Percentiles rank a stretch among this genome's conserved stretches.
Evolutionary conservation across 2,329 filamentous ascomycete genomes (phyloP).

Genomic region (Exophiala spinifera): DNA sequence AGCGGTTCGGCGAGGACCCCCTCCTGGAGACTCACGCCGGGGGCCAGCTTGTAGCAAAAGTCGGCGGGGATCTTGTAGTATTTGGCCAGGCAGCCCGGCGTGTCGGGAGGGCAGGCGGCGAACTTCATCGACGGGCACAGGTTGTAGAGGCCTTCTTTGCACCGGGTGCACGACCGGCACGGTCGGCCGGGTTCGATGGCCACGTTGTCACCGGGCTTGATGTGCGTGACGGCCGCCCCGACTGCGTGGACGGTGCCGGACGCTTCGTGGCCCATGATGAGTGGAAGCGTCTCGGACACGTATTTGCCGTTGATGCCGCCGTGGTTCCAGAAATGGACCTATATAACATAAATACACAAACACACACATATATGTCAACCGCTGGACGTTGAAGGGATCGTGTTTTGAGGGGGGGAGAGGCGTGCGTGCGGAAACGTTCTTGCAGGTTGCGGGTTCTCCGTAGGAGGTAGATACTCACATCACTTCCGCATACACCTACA

Average conservation of each 20-base stretch:
- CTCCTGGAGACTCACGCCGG: slow-evolving; percentile 39
- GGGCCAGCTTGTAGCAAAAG: slow-evolving; percentile 41
- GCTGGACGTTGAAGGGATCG: too few relatives aligned
- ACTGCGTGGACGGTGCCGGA: slow-evolving; percentile 32
- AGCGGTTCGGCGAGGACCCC: slow-evolving; percentile 50
- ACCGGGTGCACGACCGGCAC: slow-evolving; percentile 36
- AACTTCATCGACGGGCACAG: slow-evolving; percentile 42
- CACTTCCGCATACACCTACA: slow-evolving; percentile 45
- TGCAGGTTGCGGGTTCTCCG: too few relatives aligned
- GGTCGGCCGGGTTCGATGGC: slow-evolving; percentile 39
- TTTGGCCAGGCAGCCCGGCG: slow-evolving; percentile 39
- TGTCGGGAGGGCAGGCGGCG: slow-evolving; percentile 39
- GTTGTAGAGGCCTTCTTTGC: slow-evolving; percentile 41
- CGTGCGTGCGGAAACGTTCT: neutral
- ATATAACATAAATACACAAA: too few relatives aligned
- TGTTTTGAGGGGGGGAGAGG: neutral
- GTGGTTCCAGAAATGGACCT: slow-evolving; percentile 42
- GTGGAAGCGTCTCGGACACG: slow-evolving; percentile 30
- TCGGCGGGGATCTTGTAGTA: slow-evolving; percentile 40
- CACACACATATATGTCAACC: too few relatives aligned
- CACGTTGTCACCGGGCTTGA: slow-evolving; percentile 34
- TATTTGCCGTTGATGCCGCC: slow-evolving; percentile 35
- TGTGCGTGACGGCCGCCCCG: slow-evolving; percentile 28
- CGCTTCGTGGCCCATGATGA: slow-evolving; percentile 38
- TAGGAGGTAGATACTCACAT: slow-evolving; percentile 28